Percentiles rank a stretch among this genome's conserved stretches.
Evolutionary conservation across 345 rosid genomes (phyloP).

Genomic region (Camelina sativa): DNA sequence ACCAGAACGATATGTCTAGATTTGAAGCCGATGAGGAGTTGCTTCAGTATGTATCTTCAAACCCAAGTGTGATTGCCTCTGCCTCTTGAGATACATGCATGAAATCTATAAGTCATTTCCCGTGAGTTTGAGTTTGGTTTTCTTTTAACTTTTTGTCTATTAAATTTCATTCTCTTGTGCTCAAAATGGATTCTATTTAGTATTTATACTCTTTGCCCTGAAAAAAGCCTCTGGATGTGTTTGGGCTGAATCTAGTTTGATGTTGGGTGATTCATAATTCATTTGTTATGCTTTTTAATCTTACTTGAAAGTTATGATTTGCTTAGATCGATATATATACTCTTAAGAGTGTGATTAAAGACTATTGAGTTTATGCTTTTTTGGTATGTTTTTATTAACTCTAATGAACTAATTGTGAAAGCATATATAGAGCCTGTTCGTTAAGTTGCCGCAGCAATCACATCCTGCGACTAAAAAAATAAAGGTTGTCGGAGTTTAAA

Average conservation of each 20-base stretch:
- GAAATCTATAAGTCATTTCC: background rate
- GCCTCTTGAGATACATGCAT: conserved; percentile 4
- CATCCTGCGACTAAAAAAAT: too few relatives aligned
- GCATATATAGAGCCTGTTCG: too few relatives aligned
- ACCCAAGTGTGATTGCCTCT: conserved; percentile 26
- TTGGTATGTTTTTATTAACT: background rate
- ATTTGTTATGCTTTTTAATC: background rate
- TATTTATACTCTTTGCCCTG: background rate
- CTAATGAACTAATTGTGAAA: too few relatives aligned
- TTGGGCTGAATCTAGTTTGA: background rate
- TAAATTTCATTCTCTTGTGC: background rate
- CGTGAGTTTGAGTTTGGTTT: background rate
- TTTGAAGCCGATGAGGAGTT: conserved; percentile 33
- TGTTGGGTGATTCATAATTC: background rate
- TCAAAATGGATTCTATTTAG: too few relatives aligned
- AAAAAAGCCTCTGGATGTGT: background rate
- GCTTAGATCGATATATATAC: background rate
- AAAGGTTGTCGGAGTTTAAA: too few relatives aligned
- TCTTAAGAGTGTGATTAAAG: background rate
- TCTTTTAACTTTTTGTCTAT: background rate
- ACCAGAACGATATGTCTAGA: conserved; percentile 34
- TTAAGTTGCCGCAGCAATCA: too few relatives aligned
- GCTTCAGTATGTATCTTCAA: conserved; percentile 28
- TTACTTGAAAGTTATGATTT: background rate
- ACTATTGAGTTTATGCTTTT: background rate